Conservation (phyloP, 345 rosid genomes). For the Fremontodendron californicum region DNA sequence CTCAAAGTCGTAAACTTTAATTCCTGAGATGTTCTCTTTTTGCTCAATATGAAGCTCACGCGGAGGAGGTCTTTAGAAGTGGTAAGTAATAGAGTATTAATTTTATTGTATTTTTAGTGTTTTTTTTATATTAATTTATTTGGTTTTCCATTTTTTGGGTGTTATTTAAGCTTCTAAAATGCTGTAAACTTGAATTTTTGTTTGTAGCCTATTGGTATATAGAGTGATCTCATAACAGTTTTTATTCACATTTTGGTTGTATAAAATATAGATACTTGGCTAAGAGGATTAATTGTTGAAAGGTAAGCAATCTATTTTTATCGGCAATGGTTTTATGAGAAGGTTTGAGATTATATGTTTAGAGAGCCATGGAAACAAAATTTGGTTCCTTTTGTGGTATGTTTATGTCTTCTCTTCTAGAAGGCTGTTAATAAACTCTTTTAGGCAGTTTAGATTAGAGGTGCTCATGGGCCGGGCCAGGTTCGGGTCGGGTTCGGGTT, state of each 20-base stretch:
- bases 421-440: background rate
- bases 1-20: constrained; percentile 11
- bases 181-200: background rate
- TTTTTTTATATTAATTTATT: background rate
- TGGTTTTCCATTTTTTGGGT: background rate
- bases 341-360: background rate
- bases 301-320: background rate
- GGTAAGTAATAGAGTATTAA: constrained; percentile 38
- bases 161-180: background rate
- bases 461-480: too few relatives aligned
- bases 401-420: background rate
- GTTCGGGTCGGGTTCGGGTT: too few relatives aligned
- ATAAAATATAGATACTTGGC: background rate
- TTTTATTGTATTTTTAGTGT: background rate
- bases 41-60: constrained; percentile 65
- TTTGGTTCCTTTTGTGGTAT: background rate
- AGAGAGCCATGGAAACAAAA: background rate
- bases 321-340: background rate
- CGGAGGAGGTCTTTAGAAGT: constrained; percentile 76
- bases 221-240: background rate
- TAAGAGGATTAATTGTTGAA: background rate
- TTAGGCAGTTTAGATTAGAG: background rate
- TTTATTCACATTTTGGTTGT: background rate
- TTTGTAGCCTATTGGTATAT: background rate
- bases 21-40: constrained; percentile 49